Percentiles rank a stretch among this genome's conserved stretches.
These are phyloP conservation scores for Lupinus albus DNA, from an alignment of 306 rosid species.

Conservation along the genomic window DNA sequence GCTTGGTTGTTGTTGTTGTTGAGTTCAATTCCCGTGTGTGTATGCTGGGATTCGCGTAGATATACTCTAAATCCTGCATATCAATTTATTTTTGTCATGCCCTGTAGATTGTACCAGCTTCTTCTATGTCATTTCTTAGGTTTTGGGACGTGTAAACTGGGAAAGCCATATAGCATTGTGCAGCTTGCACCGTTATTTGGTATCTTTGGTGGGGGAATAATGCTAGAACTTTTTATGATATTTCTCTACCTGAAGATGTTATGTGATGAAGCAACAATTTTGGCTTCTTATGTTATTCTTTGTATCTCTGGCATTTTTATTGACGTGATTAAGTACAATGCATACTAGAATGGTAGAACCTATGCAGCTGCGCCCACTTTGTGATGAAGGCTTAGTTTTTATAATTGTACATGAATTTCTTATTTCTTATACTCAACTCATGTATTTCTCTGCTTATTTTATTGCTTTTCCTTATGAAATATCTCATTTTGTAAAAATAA, in stretches of 20 bases:
- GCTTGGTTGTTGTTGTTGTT: no score
- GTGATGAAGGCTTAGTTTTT: not conserved
- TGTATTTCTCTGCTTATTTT: not conserved
- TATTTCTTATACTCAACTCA: not conserved
- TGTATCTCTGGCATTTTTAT: not conserved
- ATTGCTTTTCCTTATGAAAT: not conserved
- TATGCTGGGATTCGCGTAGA: not conserved
- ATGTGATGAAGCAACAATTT: not conserved
- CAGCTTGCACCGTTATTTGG: not conserved
- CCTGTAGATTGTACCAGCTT: not conserved
- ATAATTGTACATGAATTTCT: not conserved
- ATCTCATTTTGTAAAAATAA: not conserved
- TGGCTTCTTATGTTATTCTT: not conserved
- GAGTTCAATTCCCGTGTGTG: not conserved
- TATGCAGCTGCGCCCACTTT: not conserved
- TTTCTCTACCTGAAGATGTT: not conserved
- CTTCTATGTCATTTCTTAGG: not conserved
- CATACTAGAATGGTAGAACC: not conserved
- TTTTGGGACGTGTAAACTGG: not conserved
- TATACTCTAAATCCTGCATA: conserved; percentile 4
- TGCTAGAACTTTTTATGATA: not conserved
- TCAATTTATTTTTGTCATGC: not conserved
- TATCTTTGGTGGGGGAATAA: not conserved
- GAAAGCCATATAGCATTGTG: not conserved
- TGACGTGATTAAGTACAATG: not conserved